A percentile compares a stretch with the other conserved stretches of the same genome.
Conservation (phyloP, 805 yeast genomes). For the Pichia cabralensis region DNA sequence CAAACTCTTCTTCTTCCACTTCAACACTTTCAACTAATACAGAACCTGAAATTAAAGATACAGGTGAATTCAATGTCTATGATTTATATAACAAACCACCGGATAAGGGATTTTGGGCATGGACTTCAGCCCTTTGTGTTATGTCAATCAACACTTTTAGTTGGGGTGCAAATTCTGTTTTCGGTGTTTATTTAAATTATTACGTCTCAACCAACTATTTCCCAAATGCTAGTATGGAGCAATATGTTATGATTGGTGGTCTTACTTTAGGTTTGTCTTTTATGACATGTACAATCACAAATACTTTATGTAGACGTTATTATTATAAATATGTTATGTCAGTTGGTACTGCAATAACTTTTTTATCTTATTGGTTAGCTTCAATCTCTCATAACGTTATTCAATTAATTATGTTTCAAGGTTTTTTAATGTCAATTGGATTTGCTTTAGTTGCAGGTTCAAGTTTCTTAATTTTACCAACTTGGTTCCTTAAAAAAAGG, state of each 20-base stretch:
- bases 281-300: conserved; percentile 47
- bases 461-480: conserved; percentile 30
- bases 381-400: conserved; percentile 31
- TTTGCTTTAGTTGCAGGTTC: conserved; percentile 31
- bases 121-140: conserved; percentile 35
- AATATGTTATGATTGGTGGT: conserved; percentile 50
- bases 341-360: conserved; percentile 31
- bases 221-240: conserved; percentile 39
- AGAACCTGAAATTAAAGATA: conserved; percentile 12
- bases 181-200: conserved; percentile 43
- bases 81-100: conserved; percentile 28
- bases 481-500: conserved; percentile 38
- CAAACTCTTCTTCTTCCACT: too few species aligned
- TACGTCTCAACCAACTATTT: conserved; percentile 34
- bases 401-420: conserved; percentile 41
- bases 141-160: conserved; percentile 28
- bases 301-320: conserved; percentile 35
- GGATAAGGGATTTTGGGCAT: conserved; percentile 38
- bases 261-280: conserved; percentile 46
- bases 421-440: conserved; percentile 35
- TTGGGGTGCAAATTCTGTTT: conserved; percentile 48
- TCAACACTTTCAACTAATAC: too few species aligned
- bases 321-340: conserved; percentile 40
- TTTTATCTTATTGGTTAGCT: conserved; percentile 34
- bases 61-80: conserved; percentile 24